Evolutionary conservation across 106 monocot species (phyloP).

Genomic region (Phalaenopsis equestris): DNA sequence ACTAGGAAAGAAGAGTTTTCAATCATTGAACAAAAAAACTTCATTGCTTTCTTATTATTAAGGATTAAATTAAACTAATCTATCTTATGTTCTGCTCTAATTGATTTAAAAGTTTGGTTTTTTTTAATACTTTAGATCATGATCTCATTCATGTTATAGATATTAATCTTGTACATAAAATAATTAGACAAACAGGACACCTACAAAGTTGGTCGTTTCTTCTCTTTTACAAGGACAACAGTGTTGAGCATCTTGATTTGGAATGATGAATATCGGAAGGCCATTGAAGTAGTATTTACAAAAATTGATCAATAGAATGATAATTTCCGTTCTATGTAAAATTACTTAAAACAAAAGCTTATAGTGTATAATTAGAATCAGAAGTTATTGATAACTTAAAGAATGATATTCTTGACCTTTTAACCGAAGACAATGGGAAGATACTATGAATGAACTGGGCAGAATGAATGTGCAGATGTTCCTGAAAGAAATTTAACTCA

Average conservation of each 20-base stretch:
- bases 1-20: conserved; percentile 2
- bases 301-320: background rate
- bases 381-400: too few species aligned
- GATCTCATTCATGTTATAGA: background rate
- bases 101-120: background rate
- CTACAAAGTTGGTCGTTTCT: background rate
- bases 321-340: background rate
- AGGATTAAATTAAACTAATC: background rate
- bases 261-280: background rate
- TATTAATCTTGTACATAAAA: background rate
- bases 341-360: background rate
- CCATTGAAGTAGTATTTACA: too few species aligned
- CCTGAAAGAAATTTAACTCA: too few species aligned
- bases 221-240: background rate
- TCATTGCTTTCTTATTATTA: background rate
- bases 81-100: background rate
- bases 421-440: background rate
- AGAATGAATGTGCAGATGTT: too few species aligned
- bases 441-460: background rate
- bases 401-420: background rate
- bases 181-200: background rate
- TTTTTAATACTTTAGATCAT: background rate
- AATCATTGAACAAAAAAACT: background rate
- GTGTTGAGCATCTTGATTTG: background rate
- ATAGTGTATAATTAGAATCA: too few species aligned